Evolutionary conservation across 2,329 filamentous ascomycete genomes (phyloP).

Genomic region (Epichloe gansuensis): DNA sequence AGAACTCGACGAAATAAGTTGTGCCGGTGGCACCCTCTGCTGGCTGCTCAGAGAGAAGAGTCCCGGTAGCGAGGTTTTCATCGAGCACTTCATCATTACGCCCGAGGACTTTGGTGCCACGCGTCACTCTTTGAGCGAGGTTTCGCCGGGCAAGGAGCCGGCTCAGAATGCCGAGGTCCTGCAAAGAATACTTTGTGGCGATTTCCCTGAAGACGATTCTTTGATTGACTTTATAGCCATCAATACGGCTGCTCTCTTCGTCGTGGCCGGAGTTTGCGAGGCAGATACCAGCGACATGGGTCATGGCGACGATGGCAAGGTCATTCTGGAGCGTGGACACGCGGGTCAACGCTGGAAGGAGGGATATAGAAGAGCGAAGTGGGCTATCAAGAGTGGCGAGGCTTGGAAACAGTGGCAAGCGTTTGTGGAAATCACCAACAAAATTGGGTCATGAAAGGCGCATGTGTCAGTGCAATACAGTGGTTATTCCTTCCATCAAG

Average conservation of each 20-base stretch:
- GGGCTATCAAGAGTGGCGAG: conserved; percentile 76
- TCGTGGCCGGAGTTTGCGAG: conserved; percentile 76
- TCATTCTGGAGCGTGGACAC: conserved; percentile 71
- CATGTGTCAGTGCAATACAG: background rate
- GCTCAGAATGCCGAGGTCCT: conserved; percentile 79
- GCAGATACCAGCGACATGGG: conserved; percentile 70
- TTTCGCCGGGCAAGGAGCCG: conserved; percentile 76
- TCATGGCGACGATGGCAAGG: conserved; percentile 63
- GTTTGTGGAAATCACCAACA: conserved; percentile 75
- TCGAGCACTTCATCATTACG: conserved; percentile 66
- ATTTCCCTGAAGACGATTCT: conserved; percentile 63
- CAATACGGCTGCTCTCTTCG: conserved; percentile 82
- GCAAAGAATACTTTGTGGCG: conserved; percentile 58
- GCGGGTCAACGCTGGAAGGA: conserved; percentile 90
- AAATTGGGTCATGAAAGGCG: conserved; percentile 15
- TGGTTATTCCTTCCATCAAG: background rate
- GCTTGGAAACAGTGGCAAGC: conserved; percentile 71
- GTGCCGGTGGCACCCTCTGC: conserved; percentile 76
- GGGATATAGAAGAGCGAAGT: conserved; percentile 72
- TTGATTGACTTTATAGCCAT: conserved; percentile 89
- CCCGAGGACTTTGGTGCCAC: conserved; percentile 81
- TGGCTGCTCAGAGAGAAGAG: conserved; percentile 57
- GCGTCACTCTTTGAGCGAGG: conserved; percentile 58
- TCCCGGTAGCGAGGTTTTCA: conserved; percentile 30
- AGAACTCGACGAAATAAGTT: conserved; percentile 90